These are phyloP conservation scores for Xylariaceae sp. DNA, from an alignment of 2,329 filamentous ascomycete species.

Conservation along the genomic window DNA sequence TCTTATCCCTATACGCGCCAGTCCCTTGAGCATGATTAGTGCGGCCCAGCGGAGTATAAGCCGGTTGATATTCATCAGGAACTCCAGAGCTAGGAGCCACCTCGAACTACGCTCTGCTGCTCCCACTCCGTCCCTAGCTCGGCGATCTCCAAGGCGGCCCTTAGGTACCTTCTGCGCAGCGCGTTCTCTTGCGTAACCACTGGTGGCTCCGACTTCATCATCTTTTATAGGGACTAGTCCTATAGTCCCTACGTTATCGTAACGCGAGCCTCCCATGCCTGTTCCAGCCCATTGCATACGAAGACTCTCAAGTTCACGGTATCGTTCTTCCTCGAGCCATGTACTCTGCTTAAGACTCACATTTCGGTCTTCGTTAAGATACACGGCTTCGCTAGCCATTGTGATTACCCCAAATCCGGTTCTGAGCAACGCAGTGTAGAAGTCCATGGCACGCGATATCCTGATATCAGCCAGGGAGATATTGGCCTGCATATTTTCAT, in stretches of 20 bases:
- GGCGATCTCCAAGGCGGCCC: slow-evolving; percentile 42
- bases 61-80: slow-evolving; percentile 69
- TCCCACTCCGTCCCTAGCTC: slow-evolving; percentile 64
- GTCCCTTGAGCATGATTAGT: slow-evolving; percentile 47
- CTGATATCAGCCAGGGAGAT: slow-evolving; percentile 77
- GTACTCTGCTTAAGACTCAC: slow-evolving; percentile 73
- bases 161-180: slow-evolving; percentile 57
- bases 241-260: slow-evolving; percentile 51
- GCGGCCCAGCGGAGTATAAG: slow-evolving; percentile 59
- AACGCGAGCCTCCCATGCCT: slow-evolving; percentile 43
- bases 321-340: slow-evolving; percentile 86
- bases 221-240: slow-evolving; percentile 53
- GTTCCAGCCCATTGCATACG: slow-evolving; percentile 48
- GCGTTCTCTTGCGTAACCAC: slow-evolving; percentile 66
- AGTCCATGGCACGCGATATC: slow-evolving; percentile 85
- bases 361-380: slow-evolving; percentile 80
- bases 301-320: slow-evolving; percentile 68
- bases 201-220: slow-evolving; percentile 40
- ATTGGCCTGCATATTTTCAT: slow-evolving; percentile 88
- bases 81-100: slow-evolving; percentile 73
- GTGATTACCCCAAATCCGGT: slow-evolving; percentile 85
- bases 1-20: slow-evolving; percentile 58
- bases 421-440: slow-evolving; percentile 85
- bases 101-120: slow-evolving; percentile 73
- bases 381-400: slow-evolving; percentile 92